phyloP scores from a whole-genome alignment of 2,329 filamentous ascomycete genomes.

The Rosellinia necatrix region DNA sequence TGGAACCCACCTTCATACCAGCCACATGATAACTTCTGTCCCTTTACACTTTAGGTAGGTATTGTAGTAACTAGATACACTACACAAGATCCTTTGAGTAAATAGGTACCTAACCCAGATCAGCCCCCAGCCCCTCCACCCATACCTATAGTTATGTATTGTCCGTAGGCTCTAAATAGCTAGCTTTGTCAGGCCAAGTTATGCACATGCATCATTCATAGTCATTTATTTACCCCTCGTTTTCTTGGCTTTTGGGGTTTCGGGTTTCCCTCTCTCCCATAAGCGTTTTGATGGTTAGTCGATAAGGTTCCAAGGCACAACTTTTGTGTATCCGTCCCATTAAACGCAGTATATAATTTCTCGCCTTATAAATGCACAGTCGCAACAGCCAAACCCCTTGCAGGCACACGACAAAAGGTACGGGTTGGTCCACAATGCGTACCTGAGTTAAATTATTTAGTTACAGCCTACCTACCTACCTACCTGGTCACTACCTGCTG shows the following conservation, averaged over 20 bases:
- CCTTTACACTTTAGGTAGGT: background rate
- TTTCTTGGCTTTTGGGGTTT: slow-evolving; percentile 2
- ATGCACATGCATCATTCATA: background rate
- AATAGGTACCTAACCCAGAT: slow-evolving; percentile 23
- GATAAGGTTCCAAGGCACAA: background rate
- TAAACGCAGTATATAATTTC: too few relatives aligned
- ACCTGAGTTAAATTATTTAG: too few relatives aligned
- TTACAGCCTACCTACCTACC: too few relatives aligned
- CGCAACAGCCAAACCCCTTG: too few relatives aligned
- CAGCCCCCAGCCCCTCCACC: slow-evolving; percentile 10
- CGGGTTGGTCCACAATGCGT: too few relatives aligned
- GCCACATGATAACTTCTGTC: slow-evolving; percentile 1
- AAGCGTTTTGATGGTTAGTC: too few relatives aligned
- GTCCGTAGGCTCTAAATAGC: too few relatives aligned
- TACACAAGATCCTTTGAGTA: background rate
- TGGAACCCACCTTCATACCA: slow-evolving; percentile 3
- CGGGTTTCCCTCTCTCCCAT: too few relatives aligned
- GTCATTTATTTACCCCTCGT: slow-evolving; percentile 24
- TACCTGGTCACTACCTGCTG: too few relatives aligned
- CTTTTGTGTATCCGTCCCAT: slow-evolving; percentile 36
- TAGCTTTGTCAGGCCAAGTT: background rate
- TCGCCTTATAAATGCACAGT: too few relatives aligned
- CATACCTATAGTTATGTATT: background rate
- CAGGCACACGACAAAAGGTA: too few relatives aligned
- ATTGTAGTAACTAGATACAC: background rate